phyloP scores from a whole-genome alignment of 257 asterid species.

The Striga asiatica region DNA sequence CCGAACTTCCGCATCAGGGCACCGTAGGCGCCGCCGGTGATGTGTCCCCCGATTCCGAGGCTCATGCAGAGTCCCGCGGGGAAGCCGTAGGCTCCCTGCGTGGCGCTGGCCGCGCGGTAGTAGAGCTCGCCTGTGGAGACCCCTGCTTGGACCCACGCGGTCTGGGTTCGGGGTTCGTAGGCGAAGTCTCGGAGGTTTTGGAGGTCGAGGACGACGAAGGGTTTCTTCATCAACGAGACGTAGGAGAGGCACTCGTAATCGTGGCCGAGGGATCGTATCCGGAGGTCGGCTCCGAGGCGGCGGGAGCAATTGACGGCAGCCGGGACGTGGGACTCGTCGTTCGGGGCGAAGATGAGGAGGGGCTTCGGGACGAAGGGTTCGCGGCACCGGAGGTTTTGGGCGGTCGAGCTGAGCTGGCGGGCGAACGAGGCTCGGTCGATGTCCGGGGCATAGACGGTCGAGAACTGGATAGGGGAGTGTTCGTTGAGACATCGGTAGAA shows the following conservation, averaged over 20 bases:
- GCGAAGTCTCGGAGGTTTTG: neutral
- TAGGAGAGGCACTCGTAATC: conserved; percentile 18
- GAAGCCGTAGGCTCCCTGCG: neutral
- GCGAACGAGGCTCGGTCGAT: neutral
- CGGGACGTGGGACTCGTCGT: neutral
- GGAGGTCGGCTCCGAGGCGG: neutral
- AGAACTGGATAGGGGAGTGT: too few species aligned
- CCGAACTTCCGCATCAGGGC: conserved; percentile 11
- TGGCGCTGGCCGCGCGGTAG: too few species aligned
- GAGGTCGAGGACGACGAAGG: conserved; percentile 2
- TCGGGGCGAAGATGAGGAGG: neutral
- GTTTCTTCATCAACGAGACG: neutral
- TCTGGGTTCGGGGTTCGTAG: neutral
- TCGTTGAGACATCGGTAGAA: neutral
- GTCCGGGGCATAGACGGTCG: neutral
- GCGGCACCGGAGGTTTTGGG: neutral
- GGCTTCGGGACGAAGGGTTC: neutral
- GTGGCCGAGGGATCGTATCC: conserved; percentile 7
- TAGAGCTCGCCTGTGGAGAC: conserved; percentile 5
- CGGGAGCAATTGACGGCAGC: neutral
- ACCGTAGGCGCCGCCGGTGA: conserved; percentile 15
- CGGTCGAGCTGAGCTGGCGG: neutral
- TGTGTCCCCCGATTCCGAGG: conserved; percentile 8
- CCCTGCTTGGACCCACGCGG: conserved; percentile 13
- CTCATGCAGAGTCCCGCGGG: conserved; percentile 1